Evolutionary conservation across 2,329 filamentous ascomycete species (phyloP).

Genomic region (Diaporthe sp.): DNA sequence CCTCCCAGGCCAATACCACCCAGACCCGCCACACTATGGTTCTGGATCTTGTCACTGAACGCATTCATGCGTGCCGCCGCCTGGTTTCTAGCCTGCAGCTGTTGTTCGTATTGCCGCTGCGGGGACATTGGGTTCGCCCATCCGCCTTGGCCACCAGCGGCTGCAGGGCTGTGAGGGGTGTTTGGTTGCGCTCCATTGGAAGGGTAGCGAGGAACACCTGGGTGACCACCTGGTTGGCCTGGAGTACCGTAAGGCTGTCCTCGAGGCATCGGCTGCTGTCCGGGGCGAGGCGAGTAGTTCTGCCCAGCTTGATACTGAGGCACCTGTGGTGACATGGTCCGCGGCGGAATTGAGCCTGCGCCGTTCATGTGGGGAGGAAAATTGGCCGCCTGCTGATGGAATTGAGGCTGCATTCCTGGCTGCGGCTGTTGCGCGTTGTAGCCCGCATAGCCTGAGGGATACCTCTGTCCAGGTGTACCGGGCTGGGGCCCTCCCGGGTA

Average conservation of each 20-base stretch:
- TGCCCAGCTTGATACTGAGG: slow-evolving; percentile 49
- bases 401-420: slow-evolving; percentile 42
- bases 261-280: slow-evolving; percentile 45
- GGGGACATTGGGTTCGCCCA: slow-evolving; percentile 40
- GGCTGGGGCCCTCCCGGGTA: slow-evolving; percentile 58
- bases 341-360: slow-evolving; percentile 53
- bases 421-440: slow-evolving; percentile 47
- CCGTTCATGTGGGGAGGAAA: slow-evolving; percentile 62
- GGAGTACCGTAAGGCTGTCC: slow-evolving; percentile 38
- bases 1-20: slow-evolving; percentile 55
- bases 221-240: slow-evolving; percentile 37
- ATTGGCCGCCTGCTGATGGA: slow-evolving; percentile 51
- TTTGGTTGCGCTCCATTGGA: slow-evolving; percentile 38
- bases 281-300: slow-evolving; percentile 55
- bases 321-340: slow-evolving; percentile 62
- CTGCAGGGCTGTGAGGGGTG: slow-evolving; percentile 31
- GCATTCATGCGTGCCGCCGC: slow-evolving; percentile 35
- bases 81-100: slow-evolving; percentile 30
- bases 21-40: slow-evolving; percentile 60
- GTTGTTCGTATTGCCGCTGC: slow-evolving; percentile 50
- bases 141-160: slow-evolving; percentile 14
- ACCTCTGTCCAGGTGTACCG: slow-evolving; percentile 60
- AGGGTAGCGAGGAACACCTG: slow-evolving; percentile 39
- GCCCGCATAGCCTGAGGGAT: slow-evolving; percentile 46
- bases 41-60: slow-evolving; percentile 43